phyloP scores from a whole-genome alignment of 2,329 filamentous ascomycete species.

The Sporothrix schenckii region DNA sequence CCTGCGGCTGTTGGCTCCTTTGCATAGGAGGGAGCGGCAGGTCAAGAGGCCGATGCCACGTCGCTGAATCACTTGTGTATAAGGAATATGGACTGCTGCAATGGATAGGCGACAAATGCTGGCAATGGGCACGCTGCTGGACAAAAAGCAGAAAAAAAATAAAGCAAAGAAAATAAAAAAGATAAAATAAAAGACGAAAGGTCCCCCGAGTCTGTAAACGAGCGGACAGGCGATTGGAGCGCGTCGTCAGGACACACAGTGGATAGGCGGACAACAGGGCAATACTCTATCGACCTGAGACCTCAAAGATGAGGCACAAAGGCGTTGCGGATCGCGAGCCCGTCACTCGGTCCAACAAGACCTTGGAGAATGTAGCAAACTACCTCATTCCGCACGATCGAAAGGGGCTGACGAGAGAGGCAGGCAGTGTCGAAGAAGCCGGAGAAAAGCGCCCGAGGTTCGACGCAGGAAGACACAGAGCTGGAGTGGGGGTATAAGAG shows the following conservation, averaged over 20 bases:
- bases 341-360: conserved; percentile 58
- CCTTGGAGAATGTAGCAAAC: conserved; percentile 58
- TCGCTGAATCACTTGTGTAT: conserved; percentile 11
- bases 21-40: conserved; percentile 48
- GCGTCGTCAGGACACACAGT: conserved; percentile 14
- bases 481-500: not conserved
- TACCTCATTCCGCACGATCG: conserved; percentile 59
- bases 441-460: not conserved
- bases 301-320: not conserved
- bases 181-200: not conserved
- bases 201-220: not conserved
- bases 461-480: not conserved
- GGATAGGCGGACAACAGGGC: conserved; percentile 19
- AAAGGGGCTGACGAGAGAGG: not conserved
- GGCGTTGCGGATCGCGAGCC: conserved; percentile 24
- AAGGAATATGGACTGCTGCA: not conserved
- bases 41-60: not conserved
- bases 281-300: not conserved
- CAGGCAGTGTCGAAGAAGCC: not conserved
- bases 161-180: not conserved
- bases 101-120: not conserved
- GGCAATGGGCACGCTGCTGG: conserved; percentile 7
- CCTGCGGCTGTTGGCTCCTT: conserved; percentile 59
- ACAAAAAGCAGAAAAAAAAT: not conserved
- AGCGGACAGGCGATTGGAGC: not conserved